These are phyloP conservation scores for Aspergillus olivimuriae DNA, from an alignment of 495 filamentous ascomycete species.

Conservation along the genomic window DNA sequence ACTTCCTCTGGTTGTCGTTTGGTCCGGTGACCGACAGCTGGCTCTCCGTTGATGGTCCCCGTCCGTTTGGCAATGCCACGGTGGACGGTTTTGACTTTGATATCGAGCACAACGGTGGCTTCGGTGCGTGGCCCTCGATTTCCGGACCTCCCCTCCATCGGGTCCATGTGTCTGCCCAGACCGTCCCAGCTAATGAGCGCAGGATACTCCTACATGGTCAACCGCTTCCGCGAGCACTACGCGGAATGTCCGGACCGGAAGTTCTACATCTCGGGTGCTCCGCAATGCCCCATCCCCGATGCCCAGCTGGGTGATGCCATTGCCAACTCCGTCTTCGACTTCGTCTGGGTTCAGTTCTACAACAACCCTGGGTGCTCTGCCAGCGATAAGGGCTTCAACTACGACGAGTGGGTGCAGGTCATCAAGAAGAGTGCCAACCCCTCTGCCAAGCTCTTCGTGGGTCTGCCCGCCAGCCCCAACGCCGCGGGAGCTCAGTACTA, in stretches of 20 bases:
- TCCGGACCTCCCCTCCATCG: slow-evolving; percentile 1
- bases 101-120: slow-evolving; percentile 44
- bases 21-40: slow-evolving; percentile 43
- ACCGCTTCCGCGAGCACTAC: slow-evolving; percentile 47
- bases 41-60: slow-evolving; percentile 29
- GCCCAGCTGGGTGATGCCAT: slow-evolving; percentile 48
- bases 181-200: slow-evolving; percentile 10
- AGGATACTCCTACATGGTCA: slow-evolving; percentile 42
- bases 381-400: slow-evolving; percentile 55
- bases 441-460: slow-evolving; percentile 57
- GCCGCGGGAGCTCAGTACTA: slow-evolving; percentile 34
- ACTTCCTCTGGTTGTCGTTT: slow-evolving; percentile 59
- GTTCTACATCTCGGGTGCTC: slow-evolving; percentile 60
- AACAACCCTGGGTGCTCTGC: slow-evolving; percentile 54
- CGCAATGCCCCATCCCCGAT: slow-evolving; percentile 59
- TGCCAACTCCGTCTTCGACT: slow-evolving; percentile 47
- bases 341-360: slow-evolving; percentile 67
- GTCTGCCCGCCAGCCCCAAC: slow-evolving; percentile 46
- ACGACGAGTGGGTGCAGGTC: slow-evolving; percentile 57
- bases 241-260: slow-evolving; percentile 31
- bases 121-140: slow-evolving; percentile 32
- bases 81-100: slow-evolving; percentile 73
- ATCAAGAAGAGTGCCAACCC: slow-evolving; percentile 51
- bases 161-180: background rate
- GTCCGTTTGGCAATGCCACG: slow-evolving; percentile 55